phyloP scores from a whole-genome alignment of 2,329 filamentous ascomycete genomes.

The Hymenoscyphus albidus region DNA sequence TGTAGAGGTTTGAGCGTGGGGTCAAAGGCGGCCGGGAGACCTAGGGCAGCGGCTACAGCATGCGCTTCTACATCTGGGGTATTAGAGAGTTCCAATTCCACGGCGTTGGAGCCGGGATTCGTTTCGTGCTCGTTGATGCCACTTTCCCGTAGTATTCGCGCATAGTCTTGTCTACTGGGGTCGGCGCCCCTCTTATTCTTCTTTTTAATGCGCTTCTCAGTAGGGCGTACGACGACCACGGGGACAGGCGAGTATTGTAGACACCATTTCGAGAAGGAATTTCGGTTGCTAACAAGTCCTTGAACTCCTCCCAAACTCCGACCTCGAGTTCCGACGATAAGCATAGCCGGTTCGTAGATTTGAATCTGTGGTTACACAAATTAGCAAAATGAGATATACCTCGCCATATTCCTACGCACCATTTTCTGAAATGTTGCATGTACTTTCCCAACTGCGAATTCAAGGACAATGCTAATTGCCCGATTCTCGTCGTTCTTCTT shows the following conservation, averaged over 20 bases:
- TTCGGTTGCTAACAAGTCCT: constrained; percentile 57
- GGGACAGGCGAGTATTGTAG: constrained; percentile 71
- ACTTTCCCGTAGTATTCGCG: constrained; percentile 60
- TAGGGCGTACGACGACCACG: constrained; percentile 69
- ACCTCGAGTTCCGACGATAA: constrained; percentile 68
- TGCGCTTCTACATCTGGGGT: constrained; percentile 59
- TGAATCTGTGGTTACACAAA: constrained; percentile 50
- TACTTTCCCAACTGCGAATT: constrained; percentile 68
- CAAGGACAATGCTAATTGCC: constrained; percentile 67
- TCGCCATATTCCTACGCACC: constrained; percentile 45
- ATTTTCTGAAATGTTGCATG: constrained; percentile 71
- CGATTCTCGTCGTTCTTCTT: constrained; percentile 67
- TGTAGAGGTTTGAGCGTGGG: constrained; percentile 58
- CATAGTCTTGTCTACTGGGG: constrained; percentile 59
- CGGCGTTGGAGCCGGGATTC: constrained; percentile 22
- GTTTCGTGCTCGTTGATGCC: constrained; percentile 36
- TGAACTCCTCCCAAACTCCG: constrained; percentile 67
- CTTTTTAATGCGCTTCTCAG: constrained; percentile 66
- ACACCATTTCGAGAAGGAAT: constrained; percentile 69
- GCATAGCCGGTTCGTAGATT: constrained; percentile 68
- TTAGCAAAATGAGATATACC: constrained; percentile 13
- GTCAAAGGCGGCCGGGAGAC: constrained; percentile 59
- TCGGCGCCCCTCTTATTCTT: constrained; percentile 65
- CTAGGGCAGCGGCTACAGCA: constrained; percentile 59
- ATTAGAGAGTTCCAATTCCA: constrained; percentile 29